phyloP scores from a whole-genome alignment of 345 rosid species.

The Citrus trifoliata region DNA sequence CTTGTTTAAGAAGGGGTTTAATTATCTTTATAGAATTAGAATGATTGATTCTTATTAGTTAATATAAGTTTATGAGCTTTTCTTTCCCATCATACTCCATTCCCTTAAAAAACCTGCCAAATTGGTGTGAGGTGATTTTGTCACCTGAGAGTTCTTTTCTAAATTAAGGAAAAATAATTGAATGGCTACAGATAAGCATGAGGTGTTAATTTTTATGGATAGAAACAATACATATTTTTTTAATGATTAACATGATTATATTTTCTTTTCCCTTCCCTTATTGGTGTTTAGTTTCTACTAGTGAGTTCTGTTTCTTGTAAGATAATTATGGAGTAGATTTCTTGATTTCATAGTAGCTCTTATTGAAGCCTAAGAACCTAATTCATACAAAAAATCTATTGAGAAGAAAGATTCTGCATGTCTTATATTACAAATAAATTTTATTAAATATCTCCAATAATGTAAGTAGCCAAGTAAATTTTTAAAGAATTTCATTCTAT shows the following conservation, averaged over 20 bases:
- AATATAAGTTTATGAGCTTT: not conserved
- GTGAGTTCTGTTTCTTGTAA: not conserved
- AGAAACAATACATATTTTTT: not conserved
- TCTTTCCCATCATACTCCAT: not conserved
- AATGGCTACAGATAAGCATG: slow-evolving; percentile 27
- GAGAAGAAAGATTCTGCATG: too few relatives aligned
- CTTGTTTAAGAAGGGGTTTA: not conserved
- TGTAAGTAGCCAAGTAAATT: too few relatives aligned
- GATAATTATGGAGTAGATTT: too few relatives aligned
- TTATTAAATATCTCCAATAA: too few relatives aligned
- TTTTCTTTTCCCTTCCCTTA: not conserved
- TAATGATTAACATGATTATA: not conserved
- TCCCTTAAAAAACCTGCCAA: not conserved
- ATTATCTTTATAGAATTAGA: not conserved
- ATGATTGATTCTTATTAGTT: not conserved
- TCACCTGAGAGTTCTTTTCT: not conserved
- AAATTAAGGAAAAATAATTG: slow-evolving; percentile 21
- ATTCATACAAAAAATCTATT: too few relatives aligned
- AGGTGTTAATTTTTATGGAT: slow-evolving; percentile 6
- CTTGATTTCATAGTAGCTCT: too few relatives aligned
- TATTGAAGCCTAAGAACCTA: too few relatives aligned
- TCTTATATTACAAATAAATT: too few relatives aligned
- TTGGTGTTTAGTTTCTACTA: not conserved
- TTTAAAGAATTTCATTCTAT: too few relatives aligned
- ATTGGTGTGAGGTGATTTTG: not conserved